phyloP scores from a whole-genome alignment of 139 green algal genomes.

The Zygnema cylindricum region DNA sequence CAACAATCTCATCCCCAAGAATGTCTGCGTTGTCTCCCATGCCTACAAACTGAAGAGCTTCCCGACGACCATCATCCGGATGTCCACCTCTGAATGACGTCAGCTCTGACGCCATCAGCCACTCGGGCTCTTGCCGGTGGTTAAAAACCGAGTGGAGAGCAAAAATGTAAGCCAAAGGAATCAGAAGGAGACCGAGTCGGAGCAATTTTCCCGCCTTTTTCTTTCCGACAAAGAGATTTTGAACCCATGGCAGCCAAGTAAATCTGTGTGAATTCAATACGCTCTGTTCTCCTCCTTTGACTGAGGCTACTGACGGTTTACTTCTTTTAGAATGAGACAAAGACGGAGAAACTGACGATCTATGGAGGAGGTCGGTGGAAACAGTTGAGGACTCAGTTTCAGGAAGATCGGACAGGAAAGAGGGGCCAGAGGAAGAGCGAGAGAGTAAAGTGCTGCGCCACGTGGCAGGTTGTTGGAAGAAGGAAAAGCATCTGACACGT shows the following conservation, averaged over 20 bases:
- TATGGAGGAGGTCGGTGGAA: neutral
- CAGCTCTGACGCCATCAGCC: neutral
- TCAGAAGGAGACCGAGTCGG: neutral
- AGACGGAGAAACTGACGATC: too few species aligned
- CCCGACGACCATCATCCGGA: neutral
- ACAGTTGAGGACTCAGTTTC: neutral
- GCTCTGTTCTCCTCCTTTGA: neutral
- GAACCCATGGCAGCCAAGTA: neutral
- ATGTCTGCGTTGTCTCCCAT: neutral
- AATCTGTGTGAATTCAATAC: too few species aligned
- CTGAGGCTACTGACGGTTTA: neutral
- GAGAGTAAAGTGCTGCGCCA: neutral
- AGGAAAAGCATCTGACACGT: neutral
- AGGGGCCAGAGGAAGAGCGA: neutral
- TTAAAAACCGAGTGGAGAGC: neutral
- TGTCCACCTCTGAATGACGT: neutral
- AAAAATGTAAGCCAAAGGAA: neutral
- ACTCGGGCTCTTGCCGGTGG: neutral
- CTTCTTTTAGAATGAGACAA: neutral
- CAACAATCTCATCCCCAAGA: neutral
- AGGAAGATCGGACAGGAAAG: neutral
- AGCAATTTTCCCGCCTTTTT: neutral
- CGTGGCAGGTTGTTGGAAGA: neutral
- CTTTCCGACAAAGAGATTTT: neutral
- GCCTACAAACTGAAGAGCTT: neutral